Conservation (phyloP, 768 basidiomycete species). For the Pleurotus cornucopiae region DNA sequence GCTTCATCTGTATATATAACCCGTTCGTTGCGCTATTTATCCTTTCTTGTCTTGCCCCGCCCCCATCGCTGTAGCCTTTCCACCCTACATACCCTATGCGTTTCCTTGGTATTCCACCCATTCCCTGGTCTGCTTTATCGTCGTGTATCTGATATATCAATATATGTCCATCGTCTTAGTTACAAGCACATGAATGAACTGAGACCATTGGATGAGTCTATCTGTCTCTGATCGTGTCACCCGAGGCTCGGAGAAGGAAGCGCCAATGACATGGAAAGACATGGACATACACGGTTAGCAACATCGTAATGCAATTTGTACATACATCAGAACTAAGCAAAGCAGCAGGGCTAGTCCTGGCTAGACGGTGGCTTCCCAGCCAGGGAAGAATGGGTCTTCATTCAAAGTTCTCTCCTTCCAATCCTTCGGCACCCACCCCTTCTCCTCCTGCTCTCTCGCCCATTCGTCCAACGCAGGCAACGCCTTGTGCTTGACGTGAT, state of each 20-base stretch:
- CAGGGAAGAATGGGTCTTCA: slow-evolving; percentile 49
- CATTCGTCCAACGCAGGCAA: slow-evolving; percentile 42
- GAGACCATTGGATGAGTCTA: too few species aligned
- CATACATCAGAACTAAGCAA: too few species aligned
- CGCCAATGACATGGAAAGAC: too few species aligned
- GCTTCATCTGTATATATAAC: slow-evolving; percentile 8
- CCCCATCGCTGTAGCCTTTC: slow-evolving; percentile 4
- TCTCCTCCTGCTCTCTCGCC: slow-evolving; percentile 45
- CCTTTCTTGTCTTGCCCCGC: neutral
- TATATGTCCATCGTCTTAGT: neutral
- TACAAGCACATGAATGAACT: too few species aligned
- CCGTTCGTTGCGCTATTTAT: slow-evolving; percentile 1
- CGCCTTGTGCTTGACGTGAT: slow-evolving; percentile 36
- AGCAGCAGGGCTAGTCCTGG: too few species aligned
- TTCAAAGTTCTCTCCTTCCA: slow-evolving; percentile 48
- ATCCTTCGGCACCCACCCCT: slow-evolving; percentile 38
- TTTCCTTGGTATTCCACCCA: neutral
- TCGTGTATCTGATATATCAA: slow-evolving; percentile 5
- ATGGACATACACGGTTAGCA: too few species aligned
- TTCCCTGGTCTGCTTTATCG: neutral
- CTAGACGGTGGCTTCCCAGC: slow-evolving; percentile 27
- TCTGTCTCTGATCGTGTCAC: too few species aligned
- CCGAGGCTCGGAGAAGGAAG: too few species aligned
- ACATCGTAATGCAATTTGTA: too few species aligned
- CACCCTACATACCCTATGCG: neutral